phyloP scores from a whole-genome alignment of 768 basidiomycete genomes.

The Arthromyces matolae region DNA sequence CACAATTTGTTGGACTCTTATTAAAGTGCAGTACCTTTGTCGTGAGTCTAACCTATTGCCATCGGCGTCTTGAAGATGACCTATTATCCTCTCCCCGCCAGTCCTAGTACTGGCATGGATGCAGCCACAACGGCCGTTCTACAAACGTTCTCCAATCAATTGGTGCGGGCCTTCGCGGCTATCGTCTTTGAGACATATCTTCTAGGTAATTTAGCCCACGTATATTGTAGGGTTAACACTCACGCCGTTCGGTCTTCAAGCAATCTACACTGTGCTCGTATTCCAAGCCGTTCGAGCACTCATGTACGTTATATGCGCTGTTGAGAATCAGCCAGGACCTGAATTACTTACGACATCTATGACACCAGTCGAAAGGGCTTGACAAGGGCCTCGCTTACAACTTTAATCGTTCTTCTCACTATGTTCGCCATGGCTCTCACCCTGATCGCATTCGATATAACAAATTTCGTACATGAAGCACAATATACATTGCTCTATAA shows the following conservation, averaged over 20 bases:
- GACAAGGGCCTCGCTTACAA: neutral
- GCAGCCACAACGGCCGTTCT: neutral
- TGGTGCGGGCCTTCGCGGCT: conserved; percentile 1
- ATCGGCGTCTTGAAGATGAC: too few species aligned
- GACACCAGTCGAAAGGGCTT: conserved; percentile 1
- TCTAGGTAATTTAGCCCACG: neutral
- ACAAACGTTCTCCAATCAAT: neutral
- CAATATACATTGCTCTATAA: conserved; percentile 3
- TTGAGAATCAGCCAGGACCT: neutral
- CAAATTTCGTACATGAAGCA: conserved; percentile 4
- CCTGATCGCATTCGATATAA: conserved; percentile 7
- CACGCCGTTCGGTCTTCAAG: neutral
- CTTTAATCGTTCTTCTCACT: neutral
- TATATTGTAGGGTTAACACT: too few species aligned
- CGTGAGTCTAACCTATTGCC: too few species aligned
- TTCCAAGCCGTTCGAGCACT: neutral
- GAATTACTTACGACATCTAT: neutral
- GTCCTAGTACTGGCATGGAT: neutral
- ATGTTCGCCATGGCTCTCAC: conserved; percentile 4
- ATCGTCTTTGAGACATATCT: conserved; percentile 2
- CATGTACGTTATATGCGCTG: neutral
- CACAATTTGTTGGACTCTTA: too few species aligned
- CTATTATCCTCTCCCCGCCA: too few species aligned
- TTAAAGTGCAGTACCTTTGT: too few species aligned
- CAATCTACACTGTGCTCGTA: conserved; percentile 6